phyloP scores from a whole-genome alignment of 140 eudicot species.

The Stevia rebaudiana region DNA sequence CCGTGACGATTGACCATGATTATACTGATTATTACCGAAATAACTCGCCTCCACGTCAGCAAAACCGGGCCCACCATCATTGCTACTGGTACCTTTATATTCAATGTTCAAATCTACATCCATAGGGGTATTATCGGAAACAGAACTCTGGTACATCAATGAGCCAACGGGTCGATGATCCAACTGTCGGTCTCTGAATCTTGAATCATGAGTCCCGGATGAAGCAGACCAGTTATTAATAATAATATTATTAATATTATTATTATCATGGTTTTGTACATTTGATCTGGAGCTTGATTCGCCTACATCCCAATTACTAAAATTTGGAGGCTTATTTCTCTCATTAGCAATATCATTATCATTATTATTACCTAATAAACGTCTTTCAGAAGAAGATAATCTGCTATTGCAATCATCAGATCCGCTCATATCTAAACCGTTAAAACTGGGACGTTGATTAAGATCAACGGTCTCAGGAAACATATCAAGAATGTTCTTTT shows the following conservation, averaged over 20 bases:
- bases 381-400: conserved; percentile 51
- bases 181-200: conserved; percentile 26
- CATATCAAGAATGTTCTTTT: conserved; percentile 41
- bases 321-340: conserved; percentile 30
- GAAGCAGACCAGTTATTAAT: conserved; percentile 30
- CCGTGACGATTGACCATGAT: conserved; percentile 39
- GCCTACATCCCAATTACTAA: conserved; percentile 55
- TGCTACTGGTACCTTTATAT: conserved; percentile 23
- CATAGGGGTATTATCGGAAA: conserved; percentile 24
- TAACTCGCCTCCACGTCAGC: conserved; percentile 29
- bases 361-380: conserved; percentile 36
- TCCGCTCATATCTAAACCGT: conserved; percentile 35
- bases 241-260: conserved; percentile 27
- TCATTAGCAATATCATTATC: conserved; percentile 37
- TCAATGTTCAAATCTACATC: conserved; percentile 37
- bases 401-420: conserved; percentile 40
- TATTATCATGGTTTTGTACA: conserved; percentile 25
- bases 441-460: conserved; percentile 50
- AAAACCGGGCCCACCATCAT: conserved; percentile 28
- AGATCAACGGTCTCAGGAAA: conserved; percentile 58
- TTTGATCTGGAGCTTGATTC: conserved; percentile 67
- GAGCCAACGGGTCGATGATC: conserved; percentile 32
- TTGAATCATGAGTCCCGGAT: conserved; percentile 24
- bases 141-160: conserved; percentile 22
- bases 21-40: conserved; percentile 28